Evolutionary conservation across 106 monocot species (phyloP).

Genomic region (Dioscorea zingiberensis): DNA sequence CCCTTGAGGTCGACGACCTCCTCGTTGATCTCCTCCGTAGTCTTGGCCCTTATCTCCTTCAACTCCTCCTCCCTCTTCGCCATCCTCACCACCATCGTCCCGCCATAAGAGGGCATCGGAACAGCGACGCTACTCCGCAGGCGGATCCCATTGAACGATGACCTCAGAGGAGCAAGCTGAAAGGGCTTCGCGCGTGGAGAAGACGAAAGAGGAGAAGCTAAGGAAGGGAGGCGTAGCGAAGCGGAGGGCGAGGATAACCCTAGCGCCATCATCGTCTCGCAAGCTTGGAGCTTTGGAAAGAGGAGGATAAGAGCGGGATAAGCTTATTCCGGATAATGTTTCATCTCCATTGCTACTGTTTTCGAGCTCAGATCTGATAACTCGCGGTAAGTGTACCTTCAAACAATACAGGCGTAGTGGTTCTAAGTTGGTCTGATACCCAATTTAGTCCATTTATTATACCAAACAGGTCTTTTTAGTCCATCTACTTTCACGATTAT

Average conservation of each 20-base stretch:
- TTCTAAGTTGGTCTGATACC: too few species aligned
- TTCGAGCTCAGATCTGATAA: neutral
- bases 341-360: too few species aligned
- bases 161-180: conserved; percentile 13
- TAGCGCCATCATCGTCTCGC: conserved; percentile 21
- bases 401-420: too few species aligned
- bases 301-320: too few species aligned
- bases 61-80: conserved; percentile 84
- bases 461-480: too few species aligned
- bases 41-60: conserved; percentile 67
- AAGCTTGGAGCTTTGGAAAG: too few species aligned
- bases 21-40: conserved; percentile 82
- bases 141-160: conserved; percentile 39
- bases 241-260: conserved; percentile 13
- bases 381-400: neutral
- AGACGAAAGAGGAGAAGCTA: conserved; percentile 3
- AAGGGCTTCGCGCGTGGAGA: neutral
- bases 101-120: conserved; percentile 5
- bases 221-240: neutral
- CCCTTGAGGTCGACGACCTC: conserved; percentile 95
- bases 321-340: neutral
- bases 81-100: conserved; percentile 36
- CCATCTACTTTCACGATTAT: too few species aligned
- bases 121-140: conserved; percentile 9
- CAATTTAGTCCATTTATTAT: too few species aligned